Evolutionary conservation across 768 basidiomycete genomes (phyloP), one percentile per base, ranked within the genome.

Genomic region (Lepiota brunneoincarnata): DNA sequence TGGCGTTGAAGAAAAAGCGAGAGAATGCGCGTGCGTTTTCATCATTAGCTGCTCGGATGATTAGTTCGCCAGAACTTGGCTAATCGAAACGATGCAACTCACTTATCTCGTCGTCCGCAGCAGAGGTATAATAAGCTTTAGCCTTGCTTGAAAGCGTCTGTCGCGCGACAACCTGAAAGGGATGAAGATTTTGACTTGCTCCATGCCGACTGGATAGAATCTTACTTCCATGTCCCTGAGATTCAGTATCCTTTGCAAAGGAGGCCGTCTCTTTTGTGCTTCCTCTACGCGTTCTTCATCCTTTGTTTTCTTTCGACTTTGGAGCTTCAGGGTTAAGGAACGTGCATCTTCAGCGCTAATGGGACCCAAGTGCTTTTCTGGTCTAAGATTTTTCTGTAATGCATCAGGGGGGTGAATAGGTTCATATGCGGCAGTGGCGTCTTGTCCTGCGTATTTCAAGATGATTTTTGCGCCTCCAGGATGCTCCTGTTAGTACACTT

Each of bases 331-430:
- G 24, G 67, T 62, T 24, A 84, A 59, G 17, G 67, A 61, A 40
- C 64, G 64, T 2, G 74, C 68, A 2, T 82, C 78, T 45, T 72
- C 66, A 5, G 71, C 62, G 39, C 82, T 79, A 24, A 96, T 72
- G 2, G 74, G 63, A 1, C 93, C 93, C 10, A 94, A 75, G 65
- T 89, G 86, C 63, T 87, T 90, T 23, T 86, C 82, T 14, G 73
- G 69, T 9, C 85, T 79, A 17, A 93, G 75, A 65, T 87, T 79
- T 68, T 82, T 84, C 47, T 86, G 80, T 44, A 96, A 79, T 17
- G 90, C 84, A 59, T 89, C 87, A 21, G 87, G 82, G 2, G 94
- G 86, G 69, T 98, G 95, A 39, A 97, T 91, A 4, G 89, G 88
- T 57, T 87, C 79, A 64, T 86, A 91, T 3, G 74, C 86, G 5